phyloP scores from a whole-genome alignment of 2,329 filamentous ascomycete species.

The Hypoxylon sp. region DNA sequence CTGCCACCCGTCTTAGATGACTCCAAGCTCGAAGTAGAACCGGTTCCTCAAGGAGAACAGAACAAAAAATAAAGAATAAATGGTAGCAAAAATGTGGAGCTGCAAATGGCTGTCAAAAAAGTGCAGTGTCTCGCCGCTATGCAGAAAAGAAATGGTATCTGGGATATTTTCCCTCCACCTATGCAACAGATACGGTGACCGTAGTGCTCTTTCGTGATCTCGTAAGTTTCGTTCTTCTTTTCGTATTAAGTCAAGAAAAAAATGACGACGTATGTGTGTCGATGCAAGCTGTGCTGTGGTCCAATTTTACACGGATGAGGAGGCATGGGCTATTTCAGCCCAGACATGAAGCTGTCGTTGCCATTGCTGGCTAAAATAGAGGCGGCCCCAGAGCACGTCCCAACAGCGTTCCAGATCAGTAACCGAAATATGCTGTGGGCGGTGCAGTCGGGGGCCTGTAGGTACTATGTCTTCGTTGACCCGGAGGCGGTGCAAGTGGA shows the following conservation, averaged over 20 bases:
- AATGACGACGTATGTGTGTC: slow-evolving; percentile 16
- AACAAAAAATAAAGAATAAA: slow-evolving; percentile 7
- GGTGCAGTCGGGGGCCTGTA: slow-evolving; percentile 48
- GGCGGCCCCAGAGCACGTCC: slow-evolving; percentile 6
- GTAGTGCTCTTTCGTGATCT: slow-evolving; percentile 41
- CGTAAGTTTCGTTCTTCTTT: slow-evolving; percentile 39
- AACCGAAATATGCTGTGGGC: slow-evolving; percentile 39
- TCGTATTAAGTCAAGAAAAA: slow-evolving; percentile 27
- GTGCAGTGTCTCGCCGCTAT: slow-evolving; percentile 44
- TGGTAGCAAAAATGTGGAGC: slow-evolving; percentile 15
- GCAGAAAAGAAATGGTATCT: slow-evolving; percentile 44
- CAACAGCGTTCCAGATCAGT: slow-evolving; percentile 28
- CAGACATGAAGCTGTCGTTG: slow-evolving; percentile 20
- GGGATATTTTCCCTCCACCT: slow-evolving; percentile 38
- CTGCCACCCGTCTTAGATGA: slow-evolving; percentile 41
- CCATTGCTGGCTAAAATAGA: slow-evolving; percentile 15
- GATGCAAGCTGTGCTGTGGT: slow-evolving; percentile 38
- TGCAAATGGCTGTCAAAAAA: slow-evolving; percentile 23
- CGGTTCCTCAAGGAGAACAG: slow-evolving; percentile 27
- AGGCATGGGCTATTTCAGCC: slow-evolving; percentile 9
- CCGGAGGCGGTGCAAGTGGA: slow-evolving; percentile 45
- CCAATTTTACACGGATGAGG: slow-evolving; percentile 41
- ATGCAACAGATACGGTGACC: slow-evolving; percentile 42
- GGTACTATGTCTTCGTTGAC: slow-evolving; percentile 42
- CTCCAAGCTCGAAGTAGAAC: slow-evolving; percentile 41